These are phyloP conservation scores for Phytophthora pinifolia DNA, from an alignment of 352 stramenopile genomes.

Conservation along the genomic window DNA sequence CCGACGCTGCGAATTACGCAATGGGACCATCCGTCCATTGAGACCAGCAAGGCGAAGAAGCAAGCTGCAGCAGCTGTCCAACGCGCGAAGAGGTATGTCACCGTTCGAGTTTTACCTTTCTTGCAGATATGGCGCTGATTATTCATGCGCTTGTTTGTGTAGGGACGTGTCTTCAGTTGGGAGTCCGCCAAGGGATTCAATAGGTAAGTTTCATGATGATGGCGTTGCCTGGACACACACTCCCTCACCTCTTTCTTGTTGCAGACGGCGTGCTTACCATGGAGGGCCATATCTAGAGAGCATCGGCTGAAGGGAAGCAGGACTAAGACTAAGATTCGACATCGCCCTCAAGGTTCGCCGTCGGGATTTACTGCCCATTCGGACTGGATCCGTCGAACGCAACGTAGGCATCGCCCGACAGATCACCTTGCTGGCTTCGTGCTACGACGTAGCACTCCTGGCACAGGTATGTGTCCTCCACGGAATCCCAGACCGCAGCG, in stretches of 20 bases:
- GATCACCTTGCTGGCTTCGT: constrained; percentile 13
- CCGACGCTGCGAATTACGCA: constrained; percentile 69
- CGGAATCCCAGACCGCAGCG: constrained; percentile 51
- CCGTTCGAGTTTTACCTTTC: too few relatives aligned
- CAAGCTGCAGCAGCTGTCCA: constrained; percentile 44
- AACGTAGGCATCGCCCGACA: constrained; percentile 34
- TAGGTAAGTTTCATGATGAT: constrained; percentile 14
- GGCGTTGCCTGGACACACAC: background rate
- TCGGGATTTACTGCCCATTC: constrained; percentile 21
- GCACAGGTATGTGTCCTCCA: constrained; percentile 51
- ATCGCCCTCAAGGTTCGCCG: background rate
- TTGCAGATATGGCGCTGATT: constrained; percentile 10
- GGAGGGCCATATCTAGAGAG: constrained; percentile 60
- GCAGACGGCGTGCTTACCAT: constrained; percentile 46
- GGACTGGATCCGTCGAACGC: constrained; percentile 55
- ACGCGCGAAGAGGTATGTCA: constrained; percentile 32
- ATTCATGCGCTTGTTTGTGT: constrained; percentile 4
- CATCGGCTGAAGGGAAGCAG: background rate
- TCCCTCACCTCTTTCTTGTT: constrained; percentile 2
- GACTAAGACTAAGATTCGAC: too few relatives aligned
- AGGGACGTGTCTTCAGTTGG: constrained; percentile 30
- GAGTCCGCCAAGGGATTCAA: constrained; percentile 38
- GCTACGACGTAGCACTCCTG: constrained; percentile 33
- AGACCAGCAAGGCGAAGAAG: constrained; percentile 63
- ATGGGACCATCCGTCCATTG: constrained; percentile 80